Base-by-base conservation (phyloP, 2,329 filamentous ascomycete genomes). In the Penicillium sp. region DNA sequence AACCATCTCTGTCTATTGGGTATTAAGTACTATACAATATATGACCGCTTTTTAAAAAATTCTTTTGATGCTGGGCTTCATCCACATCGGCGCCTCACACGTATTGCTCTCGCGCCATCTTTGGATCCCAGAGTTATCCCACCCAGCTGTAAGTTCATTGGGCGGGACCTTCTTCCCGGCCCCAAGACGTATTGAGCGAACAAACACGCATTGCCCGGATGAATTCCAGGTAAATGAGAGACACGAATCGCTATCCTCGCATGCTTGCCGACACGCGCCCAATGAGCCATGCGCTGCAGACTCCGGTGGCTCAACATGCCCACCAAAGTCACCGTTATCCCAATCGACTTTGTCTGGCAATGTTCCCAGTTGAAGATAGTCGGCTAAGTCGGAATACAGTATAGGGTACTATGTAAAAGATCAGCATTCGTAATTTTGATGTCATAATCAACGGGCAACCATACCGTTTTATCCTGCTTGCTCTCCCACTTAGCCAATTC, bases 401-500 rank as follows among this genome's bases (percentile, higher is more conserved):
- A 67, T 31, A 1, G 67, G 66, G 13, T 53, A 44, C 66, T 68
- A 37, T n/a, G 33, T 22, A 16, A n/a, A 24, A 41, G 5, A 10
- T 41, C 19, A 41, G 37, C 37, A 37, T 37, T 22, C 37, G 37
- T 22, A 41, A 5, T 1, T 7, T 10, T 41, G 37, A 21, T 41
- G 19, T 41, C 33, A 41, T 9, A 31, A 19, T 7, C 21, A 41
- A n/a, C 22, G 14, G 16, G 21, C 24, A 48, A n/a, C 53, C 66
- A 47, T 63, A 69, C 67, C 46, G 58, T 61, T 44, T 59, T 60
- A 47, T 64, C 56, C 5, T 62, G 63, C 27, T 52, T 29, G 21
- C 63, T 59, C 51, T 69, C 62, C 59, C 78, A 85, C 55, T 76
- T 73, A 75, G 80, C 82, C 41, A 84, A 67, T 0, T 73, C 71